Percentiles rank a stretch among this genome's conserved stretches.
phyloP scores from a whole-genome alignment of 352 stramenopile species.

The Hyaloperonospora arabidopsidis region DNA sequence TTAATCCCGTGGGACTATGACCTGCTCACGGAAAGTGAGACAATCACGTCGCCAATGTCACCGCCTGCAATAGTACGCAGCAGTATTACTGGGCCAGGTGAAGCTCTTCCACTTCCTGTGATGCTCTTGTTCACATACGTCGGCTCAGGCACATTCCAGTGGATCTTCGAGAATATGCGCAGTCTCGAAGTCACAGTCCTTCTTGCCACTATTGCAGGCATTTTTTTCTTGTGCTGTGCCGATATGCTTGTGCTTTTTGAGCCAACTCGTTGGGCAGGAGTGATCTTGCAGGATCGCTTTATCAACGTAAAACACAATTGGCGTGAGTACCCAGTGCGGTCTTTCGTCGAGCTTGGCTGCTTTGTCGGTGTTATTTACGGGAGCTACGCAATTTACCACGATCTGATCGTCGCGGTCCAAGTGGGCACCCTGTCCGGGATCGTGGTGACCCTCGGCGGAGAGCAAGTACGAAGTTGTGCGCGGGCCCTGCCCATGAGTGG shows the following conservation, averaged over 20 bases:
- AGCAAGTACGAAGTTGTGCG: conserved; percentile 58
- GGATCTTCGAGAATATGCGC: conserved; percentile 85
- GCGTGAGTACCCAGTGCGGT: conserved; percentile 65
- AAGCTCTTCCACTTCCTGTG: conserved; percentile 32
- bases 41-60: conserved; percentile 19
- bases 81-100: conserved; percentile 7
- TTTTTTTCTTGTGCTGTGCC: conserved; percentile 76
- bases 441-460: conserved; percentile 68
- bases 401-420: conserved; percentile 75
- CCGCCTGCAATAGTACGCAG: conserved; percentile 12
- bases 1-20: conserved; percentile 42
- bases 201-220: conserved; percentile 68
- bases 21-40: conserved; percentile 17
- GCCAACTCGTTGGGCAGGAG: conserved; percentile 55
- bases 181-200: conserved; percentile 75
- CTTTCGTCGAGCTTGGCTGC: conserved; percentile 78
- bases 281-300: conserved; percentile 81
- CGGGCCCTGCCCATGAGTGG: conserved; percentile 35
- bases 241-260: conserved; percentile 57
- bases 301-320: conserved; percentile 68
- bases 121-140: conserved; percentile 84
- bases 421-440: conserved; percentile 75
- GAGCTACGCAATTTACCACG: conserved; percentile 76
- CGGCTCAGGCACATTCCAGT: conserved; percentile 79
- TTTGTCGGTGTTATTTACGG: conserved; percentile 86